Base-by-base conservation (phyloP, 2,329 filamentous ascomycete genomes). In the Apiospora koreana region DNA sequence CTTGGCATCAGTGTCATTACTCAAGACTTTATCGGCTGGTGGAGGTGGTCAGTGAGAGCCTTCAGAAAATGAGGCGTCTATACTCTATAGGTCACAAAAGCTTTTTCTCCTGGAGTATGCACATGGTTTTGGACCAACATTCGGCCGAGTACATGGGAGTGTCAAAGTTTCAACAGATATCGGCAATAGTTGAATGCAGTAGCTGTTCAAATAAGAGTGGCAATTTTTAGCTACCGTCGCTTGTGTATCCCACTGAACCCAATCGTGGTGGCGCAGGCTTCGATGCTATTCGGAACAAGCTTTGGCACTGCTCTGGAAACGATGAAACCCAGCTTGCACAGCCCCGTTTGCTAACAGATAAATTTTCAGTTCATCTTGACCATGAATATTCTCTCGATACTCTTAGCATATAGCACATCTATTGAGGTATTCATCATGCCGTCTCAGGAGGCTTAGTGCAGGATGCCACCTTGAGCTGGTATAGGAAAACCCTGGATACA, bases 1-100 rank as follows among this genome's bases (percentile, higher is more conserved):
- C 78, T 97, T 72, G 93, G 89, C 0, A 93, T 97, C 73, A 87
- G 93, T 77, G 89, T 95, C 69, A 84, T 87, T 64, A 94, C 93
- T 0, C 87, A 91, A 76, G 88, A 94, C 75, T 97, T 97, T 79
- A 84, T 84, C 64, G 90, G 86, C 21, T 97, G 94, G 94, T 97
- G 94, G 94, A 86, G 88, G 76, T 84, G 89, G 72, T 86, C 91
- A 75, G 83, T 89, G 68, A 83, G 85, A 72, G 89, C 89, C 42
- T 91, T 89, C 77, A 83, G 87, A 71, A 86, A 86, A 77, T 89
- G 74, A 84, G 73, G 50, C 21, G 12, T 1, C 18, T 38, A 62
- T 35, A 31, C 7, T 35, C 21, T 35, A n/a, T n/a, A 35, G 18
- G 8, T 16, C 8, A 58, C 48, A 18, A 14, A 12, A 16, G 35